These are phyloP conservation scores for Dillenia suffruticosa DNA, from an alignment of 164 flowering plant species.

Conservation along the genomic window DNA sequence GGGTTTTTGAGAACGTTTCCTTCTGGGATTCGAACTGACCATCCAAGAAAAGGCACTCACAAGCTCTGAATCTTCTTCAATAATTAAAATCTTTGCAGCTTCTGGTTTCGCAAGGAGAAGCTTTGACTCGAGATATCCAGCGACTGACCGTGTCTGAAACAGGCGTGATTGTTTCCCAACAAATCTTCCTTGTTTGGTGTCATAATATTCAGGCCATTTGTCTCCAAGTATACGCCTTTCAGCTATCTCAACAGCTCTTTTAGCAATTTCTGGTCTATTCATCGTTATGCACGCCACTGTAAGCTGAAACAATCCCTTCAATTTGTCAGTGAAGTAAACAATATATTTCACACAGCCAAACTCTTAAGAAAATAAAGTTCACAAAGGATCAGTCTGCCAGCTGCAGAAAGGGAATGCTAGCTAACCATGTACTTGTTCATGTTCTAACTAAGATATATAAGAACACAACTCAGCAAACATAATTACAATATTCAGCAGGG, in stretches of 20 bases:
- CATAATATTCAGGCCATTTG: conserved; percentile 94
- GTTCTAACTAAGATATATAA: too few species aligned
- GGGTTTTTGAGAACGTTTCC: conserved; percentile 54
- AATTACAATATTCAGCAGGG: too few species aligned
- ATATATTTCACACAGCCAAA: too few species aligned
- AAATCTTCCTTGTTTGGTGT: conserved; percentile 68
- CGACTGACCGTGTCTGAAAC: conserved; percentile 88
- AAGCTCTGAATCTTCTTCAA: conserved; percentile 71
- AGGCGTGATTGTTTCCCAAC: conserved; percentile 82
- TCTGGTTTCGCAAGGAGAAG: conserved; percentile 63
- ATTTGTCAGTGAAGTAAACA: too few species aligned
- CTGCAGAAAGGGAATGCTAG: too few species aligned
- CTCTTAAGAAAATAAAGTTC: too few species aligned
- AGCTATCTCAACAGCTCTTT: conserved; percentile 62
- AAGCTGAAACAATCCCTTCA: conserved; percentile 46
- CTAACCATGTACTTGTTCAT: too few species aligned
- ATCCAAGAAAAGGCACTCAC: conserved; percentile 59
- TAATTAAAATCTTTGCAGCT: conserved; percentile 55
- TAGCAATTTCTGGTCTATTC: conserved; percentile 79
- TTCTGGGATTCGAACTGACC: conserved; percentile 61
- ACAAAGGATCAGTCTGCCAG: too few species aligned
- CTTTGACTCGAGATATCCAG: conserved; percentile 81
- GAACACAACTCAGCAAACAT: too few species aligned
- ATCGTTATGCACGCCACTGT: conserved; percentile 94
- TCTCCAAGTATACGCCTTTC: conserved; percentile 66